A percentile compares a stretch with the other conserved stretches of the same genome.
Conservation (phyloP, 2,329 filamentous ascomycete genomes). For the Botrytis deweyae region DNA sequence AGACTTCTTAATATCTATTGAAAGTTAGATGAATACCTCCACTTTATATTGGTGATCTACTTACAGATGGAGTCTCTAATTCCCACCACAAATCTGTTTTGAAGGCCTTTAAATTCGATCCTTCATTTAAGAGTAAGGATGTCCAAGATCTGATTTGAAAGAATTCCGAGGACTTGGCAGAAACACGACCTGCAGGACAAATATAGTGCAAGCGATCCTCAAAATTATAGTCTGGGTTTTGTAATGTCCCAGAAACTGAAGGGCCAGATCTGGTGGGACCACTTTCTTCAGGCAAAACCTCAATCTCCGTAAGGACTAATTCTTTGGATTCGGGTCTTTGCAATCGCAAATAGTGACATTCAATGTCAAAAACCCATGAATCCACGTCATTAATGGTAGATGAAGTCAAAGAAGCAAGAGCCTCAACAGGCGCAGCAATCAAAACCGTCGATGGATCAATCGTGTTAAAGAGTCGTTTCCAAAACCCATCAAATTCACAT, state of each 20-base stretch:
- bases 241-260: not conserved
- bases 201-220: slow-evolving; percentile 6
- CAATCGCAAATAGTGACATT: slow-evolving; percentile 59
- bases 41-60: slow-evolving; percentile 16
- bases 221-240: not conserved
- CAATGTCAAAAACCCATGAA: slow-evolving; percentile 62
- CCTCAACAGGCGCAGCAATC: slow-evolving; percentile 60
- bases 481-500: slow-evolving; percentile 43
- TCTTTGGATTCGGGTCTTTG: slow-evolving; percentile 26
- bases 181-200: not conserved
- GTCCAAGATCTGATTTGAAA: slow-evolving; percentile 54
- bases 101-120: slow-evolving; percentile 68
- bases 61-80: slow-evolving; percentile 51
- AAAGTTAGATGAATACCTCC: slow-evolving; percentile 17
- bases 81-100: slow-evolving; percentile 68
- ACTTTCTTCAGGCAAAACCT: not conserved
- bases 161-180: slow-evolving; percentile 20
- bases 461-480: slow-evolving; percentile 54
- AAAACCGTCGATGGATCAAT: slow-evolving; percentile 55
- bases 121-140: slow-evolving; percentile 68
- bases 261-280: not conserved
- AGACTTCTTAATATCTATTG: slow-evolving; percentile 55
- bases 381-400: slow-evolving; percentile 57
- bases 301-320: not conserved
- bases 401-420: slow-evolving; percentile 60